Base-by-base conservation (phyloP, 2,329 filamentous ascomycete species). In the Pleomassaria siparia region DNA sequence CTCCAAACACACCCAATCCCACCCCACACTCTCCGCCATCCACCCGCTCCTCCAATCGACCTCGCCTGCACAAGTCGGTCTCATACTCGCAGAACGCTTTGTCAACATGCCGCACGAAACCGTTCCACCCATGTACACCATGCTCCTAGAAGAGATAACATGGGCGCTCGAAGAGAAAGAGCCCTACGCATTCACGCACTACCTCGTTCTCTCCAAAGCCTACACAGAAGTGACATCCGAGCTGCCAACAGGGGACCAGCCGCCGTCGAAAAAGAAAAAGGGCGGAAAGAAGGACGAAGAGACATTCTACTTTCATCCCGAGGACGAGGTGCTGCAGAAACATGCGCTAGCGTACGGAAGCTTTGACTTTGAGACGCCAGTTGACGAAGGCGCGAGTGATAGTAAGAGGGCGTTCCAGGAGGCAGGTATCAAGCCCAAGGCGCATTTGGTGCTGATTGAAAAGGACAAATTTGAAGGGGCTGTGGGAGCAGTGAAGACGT, bases 61-160 rank as follows among this genome's bases (percentile, higher is more conserved):
- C 2, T 64, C 69, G 0, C 39, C 63, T 33, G 59, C 71, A 0
- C 84, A 90, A 46, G 81, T 96, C 47, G 94, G 91, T 3, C 76
- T 99, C 13, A 81, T 99, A 22, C 78, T 99, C n/a, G 89, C 90
- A 2, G 94, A 99, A 72, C 85, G 92, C 18, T 79, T 97, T 62
- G 91, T 99, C 77, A 99, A 99, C 76, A 91, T 96, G 78, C 94
- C 94, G n/a, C 79, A 89, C 13, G 89, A 97, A 72, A 85, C 96
- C 54, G 84, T 91, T 12, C 92, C 94, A 24, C 92, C 94, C 3
- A 88, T 97, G 83, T 97, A 96, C 80, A 84, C 81, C 42, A 96
- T 96, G 90, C 82, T 99, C 42, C 77, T 89, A 40, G 91, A 97
- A 66, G 94, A 99, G 78, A 85, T 99, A 42, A 80, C 87, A 63